phyloP scores from a whole-genome alignment of 805 yeast species.

The Metschnikowia colocasiae region DNA sequence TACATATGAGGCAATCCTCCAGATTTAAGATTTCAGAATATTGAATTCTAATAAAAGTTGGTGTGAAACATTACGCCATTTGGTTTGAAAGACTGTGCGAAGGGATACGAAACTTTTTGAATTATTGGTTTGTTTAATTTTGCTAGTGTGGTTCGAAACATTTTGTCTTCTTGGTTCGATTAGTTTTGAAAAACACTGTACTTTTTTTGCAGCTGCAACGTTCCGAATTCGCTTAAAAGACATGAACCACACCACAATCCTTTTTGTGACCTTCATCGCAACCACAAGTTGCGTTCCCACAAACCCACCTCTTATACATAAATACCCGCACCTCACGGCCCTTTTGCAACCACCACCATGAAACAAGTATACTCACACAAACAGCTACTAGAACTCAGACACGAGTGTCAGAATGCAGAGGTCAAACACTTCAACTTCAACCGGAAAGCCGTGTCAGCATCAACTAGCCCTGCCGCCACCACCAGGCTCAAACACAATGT shows the following conservation, averaged over 20 bases:
- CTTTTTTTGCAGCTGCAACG: too few relatives aligned
- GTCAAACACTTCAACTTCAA: constrained; percentile 1
- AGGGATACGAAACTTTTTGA: too few relatives aligned
- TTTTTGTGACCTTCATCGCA: neutral
- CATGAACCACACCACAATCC: neutral
- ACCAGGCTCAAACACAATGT: neutral
- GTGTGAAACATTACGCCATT: too few relatives aligned
- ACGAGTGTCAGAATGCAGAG: constrained; percentile 13
- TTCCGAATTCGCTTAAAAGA: too few relatives aligned
- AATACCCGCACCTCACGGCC: constrained; percentile 1
- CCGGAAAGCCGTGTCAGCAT: neutral
- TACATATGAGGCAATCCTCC: too few relatives aligned
- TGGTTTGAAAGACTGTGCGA: too few relatives aligned
- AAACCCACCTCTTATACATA: neutral
- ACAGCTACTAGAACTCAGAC: constrained; percentile 12
- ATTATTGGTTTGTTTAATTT: too few relatives aligned
- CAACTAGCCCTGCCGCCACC: neutral
- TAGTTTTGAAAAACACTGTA: too few relatives aligned
- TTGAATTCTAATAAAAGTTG: too few relatives aligned
- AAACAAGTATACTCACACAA: constrained; percentile 10
- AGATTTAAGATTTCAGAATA: too few relatives aligned
- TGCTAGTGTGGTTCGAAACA: too few relatives aligned
- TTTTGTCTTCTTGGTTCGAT: too few relatives aligned
- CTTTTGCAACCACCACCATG: constrained; percentile 11
- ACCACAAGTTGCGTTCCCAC: neutral